Percentiles rank a stretch among this genome's conserved stretches.
phyloP scores from a whole-genome alignment of 2,329 filamentous ascomycete genomes.

The Trichophyton mentagrophytes region DNA sequence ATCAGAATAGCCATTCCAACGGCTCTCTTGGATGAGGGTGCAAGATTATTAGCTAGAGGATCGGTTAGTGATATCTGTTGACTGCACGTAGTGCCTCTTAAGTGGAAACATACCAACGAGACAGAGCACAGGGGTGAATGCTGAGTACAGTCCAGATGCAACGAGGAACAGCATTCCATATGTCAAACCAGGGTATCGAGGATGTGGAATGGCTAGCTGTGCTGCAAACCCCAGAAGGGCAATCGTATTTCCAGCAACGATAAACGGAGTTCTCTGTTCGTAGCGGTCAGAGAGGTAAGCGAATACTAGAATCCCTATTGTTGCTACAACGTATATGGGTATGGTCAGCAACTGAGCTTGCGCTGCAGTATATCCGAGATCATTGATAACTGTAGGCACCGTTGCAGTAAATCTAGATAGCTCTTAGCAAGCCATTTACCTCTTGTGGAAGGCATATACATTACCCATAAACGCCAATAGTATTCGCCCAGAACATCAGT shows the following conservation, averaged over 20 bases:
- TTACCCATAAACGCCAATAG: conserved; percentile 16
- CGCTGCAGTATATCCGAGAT: conserved; percentile 29
- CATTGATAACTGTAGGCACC: conserved; percentile 19
- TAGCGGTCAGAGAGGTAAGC: conserved; percentile 21
- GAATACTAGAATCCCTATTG: conserved; percentile 17
- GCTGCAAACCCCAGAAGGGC: conserved; percentile 50
- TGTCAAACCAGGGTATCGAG: conserved; percentile 9
- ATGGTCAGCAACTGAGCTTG: conserved; percentile 29
- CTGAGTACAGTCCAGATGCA: conserved; percentile 11
- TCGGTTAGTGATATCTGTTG: background rate
- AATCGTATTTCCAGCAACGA: conserved; percentile 53
- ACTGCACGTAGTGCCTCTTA: too few species aligned
- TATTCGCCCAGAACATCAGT: conserved; percentile 16
- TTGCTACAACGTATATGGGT: conserved; percentile 20
- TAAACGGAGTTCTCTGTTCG: conserved; percentile 19
- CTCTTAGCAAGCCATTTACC: conserved; percentile 12
- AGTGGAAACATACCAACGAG: conserved; percentile 3
- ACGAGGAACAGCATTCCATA: conserved; percentile 13
- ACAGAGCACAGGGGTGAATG: conserved; percentile 11
- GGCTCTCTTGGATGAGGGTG: conserved; percentile 29
- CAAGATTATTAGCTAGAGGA: conserved; percentile 21
- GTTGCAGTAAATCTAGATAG: conserved; percentile 16
- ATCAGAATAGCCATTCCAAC: conserved; percentile 33
- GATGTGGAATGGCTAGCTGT: conserved; percentile 33
- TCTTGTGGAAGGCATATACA: conserved; percentile 1